Evolutionary conservation across 2,329 filamentous ascomycete genomes (phyloP).

Genomic region (Penicillium sp.): DNA sequence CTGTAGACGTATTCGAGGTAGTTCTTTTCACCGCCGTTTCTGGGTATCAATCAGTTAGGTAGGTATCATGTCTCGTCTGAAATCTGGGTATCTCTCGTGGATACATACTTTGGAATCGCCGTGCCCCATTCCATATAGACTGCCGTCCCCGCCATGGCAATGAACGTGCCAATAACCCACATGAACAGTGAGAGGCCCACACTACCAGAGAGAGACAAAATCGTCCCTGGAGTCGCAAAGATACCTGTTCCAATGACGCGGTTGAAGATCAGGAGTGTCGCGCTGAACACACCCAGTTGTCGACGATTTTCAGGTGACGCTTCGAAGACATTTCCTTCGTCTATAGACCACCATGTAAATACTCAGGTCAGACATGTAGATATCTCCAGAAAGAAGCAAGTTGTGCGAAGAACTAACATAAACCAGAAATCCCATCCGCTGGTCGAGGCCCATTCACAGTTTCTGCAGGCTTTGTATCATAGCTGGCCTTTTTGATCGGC

Average conservation of each 20-base stretch:
- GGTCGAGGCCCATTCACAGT: constrained; percentile 23
- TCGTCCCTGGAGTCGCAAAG: constrained; percentile 51
- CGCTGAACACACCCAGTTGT: constrained; percentile 44
- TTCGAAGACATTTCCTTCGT: constrained; percentile 40
- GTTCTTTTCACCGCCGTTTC: constrained; percentile 56
- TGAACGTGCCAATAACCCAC: constrained; percentile 52
- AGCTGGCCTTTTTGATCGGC: constrained; percentile 21
- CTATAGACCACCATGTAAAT: constrained; percentile 14
- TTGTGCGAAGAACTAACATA: constrained; percentile 28
- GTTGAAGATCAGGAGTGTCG: constrained; percentile 52
- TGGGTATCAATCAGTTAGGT: constrained; percentile 20
- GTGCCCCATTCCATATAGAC: constrained; percentile 55
- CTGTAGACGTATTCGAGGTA: constrained; percentile 58
- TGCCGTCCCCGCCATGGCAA: constrained; percentile 48
- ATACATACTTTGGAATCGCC: constrained; percentile 47
- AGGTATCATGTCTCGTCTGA: too few relatives aligned
- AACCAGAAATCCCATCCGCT: constrained; percentile 35
- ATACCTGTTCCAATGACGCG: constrained; percentile 54
- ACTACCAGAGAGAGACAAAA: constrained; percentile 48
- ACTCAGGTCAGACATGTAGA: background rate
- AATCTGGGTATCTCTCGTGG: background rate
- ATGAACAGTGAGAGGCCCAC: constrained; percentile 51
- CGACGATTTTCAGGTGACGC: constrained; percentile 38
- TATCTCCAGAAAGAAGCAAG: background rate
- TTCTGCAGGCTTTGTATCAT: constrained; percentile 25